phyloP scores from a whole-genome alignment of 2,329 filamentous ascomycete species.

The Diaporthe batatas region DNA sequence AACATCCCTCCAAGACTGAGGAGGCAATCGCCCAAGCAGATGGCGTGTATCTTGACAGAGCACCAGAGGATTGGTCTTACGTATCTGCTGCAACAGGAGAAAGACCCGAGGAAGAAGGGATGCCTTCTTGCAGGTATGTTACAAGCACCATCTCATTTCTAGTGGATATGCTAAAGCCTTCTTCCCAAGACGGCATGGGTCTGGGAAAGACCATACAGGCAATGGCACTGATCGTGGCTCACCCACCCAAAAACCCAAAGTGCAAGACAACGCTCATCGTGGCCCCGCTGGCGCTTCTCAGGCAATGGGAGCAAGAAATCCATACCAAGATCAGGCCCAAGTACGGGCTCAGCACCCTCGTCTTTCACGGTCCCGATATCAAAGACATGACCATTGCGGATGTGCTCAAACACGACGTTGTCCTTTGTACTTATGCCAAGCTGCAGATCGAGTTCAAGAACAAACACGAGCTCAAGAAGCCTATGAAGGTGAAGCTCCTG shows the following conservation, averaged over 20 bases:
- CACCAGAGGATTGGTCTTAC: constrained; percentile 39
- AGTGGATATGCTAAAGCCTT: neutral
- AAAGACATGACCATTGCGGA: constrained; percentile 10
- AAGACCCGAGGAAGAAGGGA: constrained; percentile 21
- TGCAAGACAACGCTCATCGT: constrained; percentile 81
- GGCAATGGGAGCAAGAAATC: constrained; percentile 88
- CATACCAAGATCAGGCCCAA: constrained; percentile 54
- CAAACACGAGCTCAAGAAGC: constrained; percentile 15
- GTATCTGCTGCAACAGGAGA: constrained; percentile 36
- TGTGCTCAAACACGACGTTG: constrained; percentile 32
- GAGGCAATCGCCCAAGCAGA: constrained; percentile 43
- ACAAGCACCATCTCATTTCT: too few relatives aligned
- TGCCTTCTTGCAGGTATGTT: constrained; percentile 38
- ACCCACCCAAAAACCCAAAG: constrained; percentile 47
- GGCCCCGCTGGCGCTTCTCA: constrained; percentile 89
- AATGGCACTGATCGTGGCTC: constrained; percentile 80
- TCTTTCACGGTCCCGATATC: constrained; percentile 47
- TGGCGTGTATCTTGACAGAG: constrained; percentile 41
- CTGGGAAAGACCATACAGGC: constrained; percentile 90
- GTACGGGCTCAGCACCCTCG: constrained; percentile 47
- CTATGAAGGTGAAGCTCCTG: constrained; percentile 9
- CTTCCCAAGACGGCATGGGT: constrained; percentile 84
- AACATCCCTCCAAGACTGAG: constrained; percentile 44
- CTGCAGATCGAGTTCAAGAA: constrained; percentile 31
- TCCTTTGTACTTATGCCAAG: constrained; percentile 40